Evolutionary conservation across 805 yeast genomes (phyloP).

Genomic region (Ogataea salicorniae): DNA sequence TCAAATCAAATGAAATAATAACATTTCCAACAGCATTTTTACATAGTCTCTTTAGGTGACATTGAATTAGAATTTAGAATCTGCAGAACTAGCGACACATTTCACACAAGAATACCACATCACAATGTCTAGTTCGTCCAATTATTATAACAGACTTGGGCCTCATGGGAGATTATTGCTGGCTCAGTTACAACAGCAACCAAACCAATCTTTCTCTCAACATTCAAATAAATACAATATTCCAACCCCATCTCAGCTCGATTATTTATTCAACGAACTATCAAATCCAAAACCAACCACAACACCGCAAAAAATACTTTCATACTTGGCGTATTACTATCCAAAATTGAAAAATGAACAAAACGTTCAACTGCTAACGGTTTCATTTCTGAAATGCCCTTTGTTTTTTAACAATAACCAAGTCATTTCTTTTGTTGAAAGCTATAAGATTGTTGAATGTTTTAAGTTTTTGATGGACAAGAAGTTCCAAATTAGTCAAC

Average conservation of each 20-base stretch:
- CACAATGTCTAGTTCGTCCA: not conserved
- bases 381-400: slow-evolving; percentile 41
- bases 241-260: slow-evolving; percentile 37
- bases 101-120: no score
- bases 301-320: slow-evolving; percentile 29
- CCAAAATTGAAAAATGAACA: slow-evolving; percentile 44
- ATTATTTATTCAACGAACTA: slow-evolving; percentile 41
- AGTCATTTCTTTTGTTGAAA: slow-evolving; percentile 26
- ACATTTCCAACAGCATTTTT: no score
- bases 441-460: slow-evolving; percentile 41
- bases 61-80: no score
- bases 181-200: slow-evolving; percentile 7
- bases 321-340: slow-evolving; percentile 46
- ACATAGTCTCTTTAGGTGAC: no score
- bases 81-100: no score
- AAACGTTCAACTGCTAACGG: slow-evolving; percentile 40
- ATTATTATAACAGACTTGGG: slow-evolving; percentile 14
- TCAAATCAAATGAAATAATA: no score
- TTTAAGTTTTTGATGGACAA: slow-evolving; percentile 41
- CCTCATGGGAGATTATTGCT: slow-evolving; percentile 22
- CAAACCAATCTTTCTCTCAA: not conserved
- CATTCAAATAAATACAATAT: not conserved
- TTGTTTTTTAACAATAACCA: slow-evolving; percentile 24
- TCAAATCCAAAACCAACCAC: slow-evolving; percentile 34
- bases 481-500: slow-evolving; percentile 43